Conservation (phyloP, 2,329 filamentous ascomycete genomes). For the Exophiala calicioides region DNA sequence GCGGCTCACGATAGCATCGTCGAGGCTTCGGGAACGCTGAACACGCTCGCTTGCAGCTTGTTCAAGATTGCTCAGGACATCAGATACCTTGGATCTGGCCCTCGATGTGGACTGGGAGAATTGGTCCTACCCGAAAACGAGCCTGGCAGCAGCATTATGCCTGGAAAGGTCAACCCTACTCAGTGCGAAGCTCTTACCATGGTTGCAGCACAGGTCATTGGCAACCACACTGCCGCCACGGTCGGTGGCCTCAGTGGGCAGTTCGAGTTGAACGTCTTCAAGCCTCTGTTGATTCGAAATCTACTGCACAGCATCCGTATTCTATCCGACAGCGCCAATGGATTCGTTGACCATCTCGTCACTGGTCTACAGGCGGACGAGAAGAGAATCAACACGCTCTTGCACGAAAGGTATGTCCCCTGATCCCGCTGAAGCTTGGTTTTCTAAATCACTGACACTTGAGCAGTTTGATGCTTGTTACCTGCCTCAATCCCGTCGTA, state of each 20-base stretch:
- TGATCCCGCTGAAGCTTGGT: neutral
- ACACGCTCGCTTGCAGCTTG: slow-evolving; percentile 86
- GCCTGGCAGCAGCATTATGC: slow-evolving; percentile 97
- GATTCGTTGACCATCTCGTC: slow-evolving; percentile 92
- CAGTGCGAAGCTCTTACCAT: slow-evolving; percentile 98
- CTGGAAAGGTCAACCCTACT: slow-evolving; percentile 98
- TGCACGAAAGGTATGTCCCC: slow-evolving; percentile 81
- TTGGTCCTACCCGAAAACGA: slow-evolving; percentile 95
- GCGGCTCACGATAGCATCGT: slow-evolving; percentile 95
- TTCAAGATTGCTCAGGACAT: slow-evolving; percentile 99
- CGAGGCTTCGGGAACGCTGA: slow-evolving; percentile 88
- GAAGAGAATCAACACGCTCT: slow-evolving; percentile 81
- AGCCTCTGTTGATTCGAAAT: slow-evolving; percentile 94
- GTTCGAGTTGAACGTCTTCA: slow-evolving; percentile 99
- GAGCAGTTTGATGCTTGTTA: slow-evolving; percentile 91
- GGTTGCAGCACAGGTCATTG: slow-evolving; percentile 96
- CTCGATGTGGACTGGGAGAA: slow-evolving; percentile 93
- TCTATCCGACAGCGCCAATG: slow-evolving; percentile 87
- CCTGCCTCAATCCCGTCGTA: slow-evolving; percentile 95
- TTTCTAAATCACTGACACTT: slow-evolving; percentile 11
- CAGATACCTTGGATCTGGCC: slow-evolving; percentile 92
- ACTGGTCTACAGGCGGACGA: slow-evolving; percentile 88
- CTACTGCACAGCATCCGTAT: slow-evolving; percentile 88
- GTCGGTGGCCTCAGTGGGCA: slow-evolving; percentile 97
- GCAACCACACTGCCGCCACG: slow-evolving; percentile 90